phyloP scores from a whole-genome alignment of 768 basidiomycete genomes.

The Termitomyces sp. region DNA sequence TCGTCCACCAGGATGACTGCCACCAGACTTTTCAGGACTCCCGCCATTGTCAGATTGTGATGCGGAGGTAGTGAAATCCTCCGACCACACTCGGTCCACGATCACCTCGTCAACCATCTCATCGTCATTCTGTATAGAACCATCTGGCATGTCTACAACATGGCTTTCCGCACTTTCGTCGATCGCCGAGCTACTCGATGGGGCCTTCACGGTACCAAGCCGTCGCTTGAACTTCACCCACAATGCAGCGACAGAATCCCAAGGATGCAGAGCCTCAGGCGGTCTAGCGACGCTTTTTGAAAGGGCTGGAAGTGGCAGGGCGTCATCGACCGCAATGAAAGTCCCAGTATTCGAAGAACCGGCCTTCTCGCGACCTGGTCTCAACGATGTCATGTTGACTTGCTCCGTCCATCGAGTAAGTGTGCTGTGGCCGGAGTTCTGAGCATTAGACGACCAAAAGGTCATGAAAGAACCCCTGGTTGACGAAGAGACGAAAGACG shows the following conservation, averaged over 20 bases:
- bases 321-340: constrained; percentile 21
- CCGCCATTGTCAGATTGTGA: constrained; percentile 47
- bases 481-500: neutral
- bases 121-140: constrained; percentile 19
- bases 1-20: constrained; percentile 26
- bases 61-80: constrained; percentile 49
- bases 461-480: constrained; percentile 7
- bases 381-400: constrained; percentile 9
- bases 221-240: constrained; percentile 47
- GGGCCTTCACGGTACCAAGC: constrained; percentile 50
- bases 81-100: constrained; percentile 67
- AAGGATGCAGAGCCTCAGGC: constrained; percentile 21
- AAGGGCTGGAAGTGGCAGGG: constrained; percentile 39
- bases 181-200: constrained; percentile 47
- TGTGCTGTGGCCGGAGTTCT: constrained; percentile 5
- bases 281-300: constrained; percentile 21
- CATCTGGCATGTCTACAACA: constrained; percentile 19
- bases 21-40: constrained; percentile 45
- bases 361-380: constrained; percentile 7
- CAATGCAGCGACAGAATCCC: constrained; percentile 25
- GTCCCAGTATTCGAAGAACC: constrained; percentile 12
- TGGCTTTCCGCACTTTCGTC: constrained; percentile 44
- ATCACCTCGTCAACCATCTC: constrained; percentile 64
- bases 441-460: constrained; percentile 11
- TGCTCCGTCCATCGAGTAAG: constrained; percentile 15